These are phyloP conservation scores for Sordaria brevicollis DNA, from an alignment of 495 filamentous ascomycete genomes.

Conservation along the genomic window DNA sequence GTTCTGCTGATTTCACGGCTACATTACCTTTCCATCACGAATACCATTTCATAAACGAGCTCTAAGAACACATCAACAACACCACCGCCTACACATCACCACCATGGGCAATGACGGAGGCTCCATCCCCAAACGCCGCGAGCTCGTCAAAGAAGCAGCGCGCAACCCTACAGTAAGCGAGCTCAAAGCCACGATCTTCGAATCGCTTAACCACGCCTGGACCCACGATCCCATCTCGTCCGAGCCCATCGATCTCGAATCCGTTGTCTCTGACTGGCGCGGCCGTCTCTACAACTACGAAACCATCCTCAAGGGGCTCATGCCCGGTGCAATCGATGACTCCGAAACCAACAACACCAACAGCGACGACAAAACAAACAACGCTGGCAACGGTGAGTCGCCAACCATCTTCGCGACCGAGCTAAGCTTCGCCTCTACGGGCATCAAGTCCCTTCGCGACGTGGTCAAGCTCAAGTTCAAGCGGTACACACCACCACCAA, in stretches of 20 bases:
- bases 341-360: neutral
- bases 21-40: neutral
- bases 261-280: conserved; percentile 70
- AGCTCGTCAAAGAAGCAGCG: conserved; percentile 86
- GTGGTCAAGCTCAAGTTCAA: conserved; percentile 83
- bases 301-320: conserved; percentile 67
- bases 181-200: conserved; percentile 76
- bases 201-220: conserved; percentile 79
- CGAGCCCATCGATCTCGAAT: conserved; percentile 54
- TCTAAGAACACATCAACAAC: neutral
- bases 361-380: conserved; percentile 8
- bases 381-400: conserved; percentile 14
- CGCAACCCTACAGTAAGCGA: conserved; percentile 74
- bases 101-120: conserved; percentile 93
- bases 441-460: conserved; percentile 73
- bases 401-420: conserved; percentile 40
- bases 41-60: neutral
- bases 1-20: too few species aligned
- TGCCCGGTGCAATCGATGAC: conserved; percentile 49
- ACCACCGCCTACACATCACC: neutral
- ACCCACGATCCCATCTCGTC: conserved; percentile 76
- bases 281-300: conserved; percentile 96
- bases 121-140: conserved; percentile 81
- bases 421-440: conserved; percentile 56
- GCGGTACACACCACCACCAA: conserved; percentile 32